phyloP scores from a whole-genome alignment of 148 eudicot genomes.

The Silene uniflora region DNA sequence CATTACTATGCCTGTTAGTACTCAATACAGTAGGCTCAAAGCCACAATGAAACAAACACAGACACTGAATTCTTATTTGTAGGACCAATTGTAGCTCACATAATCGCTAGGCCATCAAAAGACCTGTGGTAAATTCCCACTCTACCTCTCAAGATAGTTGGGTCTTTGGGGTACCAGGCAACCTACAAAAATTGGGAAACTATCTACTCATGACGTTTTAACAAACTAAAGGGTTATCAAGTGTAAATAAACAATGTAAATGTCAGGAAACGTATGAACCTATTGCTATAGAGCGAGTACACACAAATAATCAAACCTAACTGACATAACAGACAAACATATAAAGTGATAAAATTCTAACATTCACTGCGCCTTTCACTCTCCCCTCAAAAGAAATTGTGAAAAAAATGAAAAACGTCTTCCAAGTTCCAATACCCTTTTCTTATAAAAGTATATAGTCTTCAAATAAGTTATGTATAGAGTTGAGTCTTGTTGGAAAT shows the following conservation, averaged over 20 bases:
- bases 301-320: background rate
- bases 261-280: background rate
- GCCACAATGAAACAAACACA: background rate
- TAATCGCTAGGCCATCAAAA: background rate
- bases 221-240: background rate
- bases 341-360: background rate
- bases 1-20: background rate
- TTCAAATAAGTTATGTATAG: background rate
- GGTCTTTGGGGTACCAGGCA: background rate
- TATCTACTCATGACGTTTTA: background rate
- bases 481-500: background rate
- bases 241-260: background rate
- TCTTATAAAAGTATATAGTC: background rate
- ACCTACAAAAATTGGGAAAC: background rate
- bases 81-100: background rate
- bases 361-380: background rate
- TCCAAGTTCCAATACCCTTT: background rate
- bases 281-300: background rate
- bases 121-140: background rate
- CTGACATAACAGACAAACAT: background rate
- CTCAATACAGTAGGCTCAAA: background rate
- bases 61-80: conserved; percentile 1
- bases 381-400: background rate
- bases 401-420: background rate
- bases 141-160: background rate